phyloP scores from a whole-genome alignment of 331 rosid genomes.

The Malus hybrid region DNA sequence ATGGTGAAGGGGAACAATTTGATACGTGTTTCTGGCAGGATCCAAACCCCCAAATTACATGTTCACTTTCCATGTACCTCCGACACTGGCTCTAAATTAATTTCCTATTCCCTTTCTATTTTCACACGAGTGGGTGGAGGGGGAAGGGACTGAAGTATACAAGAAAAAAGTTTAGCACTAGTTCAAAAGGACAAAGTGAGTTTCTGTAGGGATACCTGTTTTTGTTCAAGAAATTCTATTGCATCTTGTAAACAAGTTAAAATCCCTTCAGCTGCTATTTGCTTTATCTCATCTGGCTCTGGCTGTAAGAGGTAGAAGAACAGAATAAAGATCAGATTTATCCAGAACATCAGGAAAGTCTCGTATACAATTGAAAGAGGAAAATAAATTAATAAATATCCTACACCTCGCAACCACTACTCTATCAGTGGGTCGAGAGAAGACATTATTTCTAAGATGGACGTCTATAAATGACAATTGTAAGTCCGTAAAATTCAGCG shows the following conservation, averaged over 20 bases:
- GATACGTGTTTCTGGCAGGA: neutral
- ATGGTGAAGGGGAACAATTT: neutral
- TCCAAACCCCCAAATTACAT: neutral
- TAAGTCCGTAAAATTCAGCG: neutral
- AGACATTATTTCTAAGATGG: neutral
- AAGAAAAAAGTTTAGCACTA: neutral
- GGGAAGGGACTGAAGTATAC: neutral
- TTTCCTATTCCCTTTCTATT: neutral
- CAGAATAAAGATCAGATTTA: slow-evolving; percentile 13
- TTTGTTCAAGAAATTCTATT: slow-evolving; percentile 60
- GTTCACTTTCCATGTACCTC: neutral
- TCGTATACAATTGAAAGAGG: slow-evolving; percentile 9
- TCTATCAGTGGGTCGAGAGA: neutral
- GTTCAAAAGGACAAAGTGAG: neutral
- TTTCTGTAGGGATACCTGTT: slow-evolving; percentile 43
- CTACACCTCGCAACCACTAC: neutral
- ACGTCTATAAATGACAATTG: neutral
- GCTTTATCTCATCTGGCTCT: slow-evolving; percentile 57
- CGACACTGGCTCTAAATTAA: neutral
- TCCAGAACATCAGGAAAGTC: neutral
- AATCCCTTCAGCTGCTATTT: slow-evolving; percentile 93
- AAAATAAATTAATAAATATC: neutral
- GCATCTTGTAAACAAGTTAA: slow-evolving; percentile 88
- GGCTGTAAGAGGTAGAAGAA: slow-evolving; percentile 53
- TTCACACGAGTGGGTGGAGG: neutral